phyloP scores from a whole-genome alignment of 495 filamentous ascomycete species.

The Articulospora tetracladia region DNA sequence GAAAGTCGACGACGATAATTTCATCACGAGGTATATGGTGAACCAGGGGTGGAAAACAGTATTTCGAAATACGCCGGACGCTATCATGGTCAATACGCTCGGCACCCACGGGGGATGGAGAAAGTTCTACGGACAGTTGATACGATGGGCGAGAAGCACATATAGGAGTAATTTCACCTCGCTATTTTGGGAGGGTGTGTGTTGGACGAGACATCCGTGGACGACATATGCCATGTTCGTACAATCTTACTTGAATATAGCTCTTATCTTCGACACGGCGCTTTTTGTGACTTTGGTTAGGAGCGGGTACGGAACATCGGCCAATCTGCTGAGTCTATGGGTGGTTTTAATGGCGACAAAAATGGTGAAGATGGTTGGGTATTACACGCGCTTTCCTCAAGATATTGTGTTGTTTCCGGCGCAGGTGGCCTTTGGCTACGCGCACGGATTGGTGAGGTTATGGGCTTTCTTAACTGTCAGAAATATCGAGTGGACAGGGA shows the following conservation, averaged over 20 bases:
- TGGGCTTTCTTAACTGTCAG: constrained; percentile 49
- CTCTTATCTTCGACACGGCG: constrained; percentile 47
- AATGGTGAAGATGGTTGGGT: constrained; percentile 52
- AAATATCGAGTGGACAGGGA: constrained; percentile 5
- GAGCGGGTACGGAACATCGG: neutral
- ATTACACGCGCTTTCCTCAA: constrained; percentile 51
- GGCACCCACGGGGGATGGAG: constrained; percentile 35
- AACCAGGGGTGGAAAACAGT: constrained; percentile 52
- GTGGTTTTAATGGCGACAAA: constrained; percentile 34
- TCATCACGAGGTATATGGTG: constrained; percentile 60
- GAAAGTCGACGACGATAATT: constrained; percentile 68
- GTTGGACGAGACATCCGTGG: constrained; percentile 49
- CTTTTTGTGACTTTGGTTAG: neutral
- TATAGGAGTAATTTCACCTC: constrained; percentile 60
- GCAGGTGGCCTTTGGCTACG: constrained; percentile 56
- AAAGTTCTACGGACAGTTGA: constrained; percentile 57
- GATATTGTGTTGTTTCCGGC: constrained; percentile 53
- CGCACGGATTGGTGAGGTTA: constrained; percentile 58
- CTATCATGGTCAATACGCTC: constrained; percentile 56
- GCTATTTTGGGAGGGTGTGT: constrained; percentile 43
- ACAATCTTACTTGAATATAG: constrained; percentile 55
- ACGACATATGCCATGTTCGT: constrained; percentile 59
- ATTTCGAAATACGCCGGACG: constrained; percentile 56
- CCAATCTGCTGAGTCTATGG: neutral
- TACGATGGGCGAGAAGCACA: constrained; percentile 60